Conservation (phyloP, 192 early-diverging fungal genomes). For the Powellomyces hirtus region DNA sequence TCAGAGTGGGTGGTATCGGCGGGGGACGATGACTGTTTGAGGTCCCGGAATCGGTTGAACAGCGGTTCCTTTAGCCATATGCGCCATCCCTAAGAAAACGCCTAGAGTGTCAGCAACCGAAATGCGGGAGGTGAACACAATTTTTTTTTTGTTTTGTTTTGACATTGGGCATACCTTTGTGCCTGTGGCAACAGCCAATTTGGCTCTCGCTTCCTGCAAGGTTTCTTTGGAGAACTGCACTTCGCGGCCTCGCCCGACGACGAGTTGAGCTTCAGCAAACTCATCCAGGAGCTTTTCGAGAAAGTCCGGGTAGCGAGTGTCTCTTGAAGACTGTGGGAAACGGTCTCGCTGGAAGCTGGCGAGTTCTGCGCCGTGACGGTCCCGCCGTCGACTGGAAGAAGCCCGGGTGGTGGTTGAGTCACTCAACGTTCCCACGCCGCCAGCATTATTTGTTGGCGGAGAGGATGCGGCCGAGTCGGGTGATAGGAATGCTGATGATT, state of each 20-base stretch:
- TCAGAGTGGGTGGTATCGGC: slow-evolving; percentile 31
- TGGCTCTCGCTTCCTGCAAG: slow-evolving; percentile 9
- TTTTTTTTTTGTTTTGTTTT: too few relatives aligned
- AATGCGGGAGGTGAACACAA: not conserved
- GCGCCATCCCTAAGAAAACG: slow-evolving; percentile 25
- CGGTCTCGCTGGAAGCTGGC: slow-evolving; percentile 26
- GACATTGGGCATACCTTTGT: slow-evolving; percentile 11
- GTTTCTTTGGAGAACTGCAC: slow-evolving; percentile 19
- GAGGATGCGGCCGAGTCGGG: too few relatives aligned
- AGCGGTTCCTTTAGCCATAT: slow-evolving; percentile 32
- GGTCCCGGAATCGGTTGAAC: slow-evolving; percentile 23
- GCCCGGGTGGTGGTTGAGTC: too few relatives aligned
- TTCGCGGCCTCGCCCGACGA: slow-evolving; percentile 7
- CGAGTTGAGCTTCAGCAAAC: slow-evolving; percentile 12
- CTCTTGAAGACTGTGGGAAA: slow-evolving; percentile 22
- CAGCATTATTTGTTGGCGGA: too few relatives aligned
- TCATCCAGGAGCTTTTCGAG: slow-evolving; percentile 21
- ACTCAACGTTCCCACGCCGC: too few relatives aligned
- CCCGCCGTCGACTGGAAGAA: too few relatives aligned
- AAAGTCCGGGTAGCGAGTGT: slow-evolving; percentile 32
- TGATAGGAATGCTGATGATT: too few relatives aligned
- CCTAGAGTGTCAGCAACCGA: not conserved
- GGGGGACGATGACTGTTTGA: slow-evolving; percentile 25
- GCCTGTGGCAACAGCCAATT: slow-evolving; percentile 4
- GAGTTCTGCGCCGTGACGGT: slow-evolving; percentile 26